Evolutionary conservation across 441 rosid genomes (phyloP), one percentile per base, ranked within the genome.

Genomic region (Adansonia rubrostipa): DNA sequence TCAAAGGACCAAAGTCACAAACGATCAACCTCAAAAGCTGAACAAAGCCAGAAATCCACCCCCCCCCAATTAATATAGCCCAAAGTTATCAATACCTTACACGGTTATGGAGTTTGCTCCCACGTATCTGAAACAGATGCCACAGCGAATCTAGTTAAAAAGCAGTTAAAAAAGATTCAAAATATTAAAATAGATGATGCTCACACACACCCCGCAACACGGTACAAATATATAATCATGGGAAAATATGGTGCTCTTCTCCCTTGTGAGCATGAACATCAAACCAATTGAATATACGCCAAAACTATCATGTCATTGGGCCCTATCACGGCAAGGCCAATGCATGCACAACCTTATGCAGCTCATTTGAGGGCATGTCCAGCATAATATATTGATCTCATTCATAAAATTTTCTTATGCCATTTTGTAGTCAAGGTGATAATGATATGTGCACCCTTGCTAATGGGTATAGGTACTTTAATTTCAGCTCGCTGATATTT

Each of bases 61-160:
- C 20, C 5, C 70, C 24, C 50, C 10, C 20, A 44, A 40, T 9
- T 14, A 3, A 64, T 28, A 28, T 28, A 28, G 47, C 63, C 51
- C 44, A 78, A 80, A 79, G 24, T 33, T 72, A 85, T 72, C 77
- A 58, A 74, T 89, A 96, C 99, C 99, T 96, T 74, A 95, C 85
- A 74, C 98, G 88, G 81, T 88, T 94, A 76, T 96, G 98, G 66
- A 96, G 96, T 85, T 91, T 96, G 85, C 99, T 88, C 83, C 99
- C 98, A 58, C 99, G 97, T 82, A 96, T 84, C 99, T 96, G 88
- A 65, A 82, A 78, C 74, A 79, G 70, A 62, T 11, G 79, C 50
- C 79, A 77, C 6, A 77, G 70, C 13, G 36, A 48, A 53, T 69
- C 47, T 80, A 64, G 65, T 71, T 6, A 79, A 56, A 36, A 77